These are phyloP conservation scores for Apiotrichum mycotoxinovorans DNA, from an alignment of 1,284 basidiomycete genomes.

Conservation along the genomic window DNA sequence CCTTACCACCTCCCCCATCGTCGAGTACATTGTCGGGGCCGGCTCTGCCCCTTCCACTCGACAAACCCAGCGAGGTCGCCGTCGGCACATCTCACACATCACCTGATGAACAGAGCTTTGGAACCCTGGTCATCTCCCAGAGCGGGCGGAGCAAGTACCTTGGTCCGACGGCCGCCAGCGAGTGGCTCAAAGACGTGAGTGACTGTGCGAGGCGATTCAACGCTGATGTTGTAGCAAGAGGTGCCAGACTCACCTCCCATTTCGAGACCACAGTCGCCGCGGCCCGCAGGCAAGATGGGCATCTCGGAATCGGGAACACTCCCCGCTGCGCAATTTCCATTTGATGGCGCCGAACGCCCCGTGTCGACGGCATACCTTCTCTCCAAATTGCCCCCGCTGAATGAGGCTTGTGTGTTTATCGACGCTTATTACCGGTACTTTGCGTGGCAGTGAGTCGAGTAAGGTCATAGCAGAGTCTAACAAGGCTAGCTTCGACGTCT, in stretches of 20 bases:
- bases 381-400: slow-evolving; percentile 22
- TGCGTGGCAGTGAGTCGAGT: slow-evolving; percentile 27
- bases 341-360: slow-evolving; percentile 6
- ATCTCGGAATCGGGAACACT: no score
- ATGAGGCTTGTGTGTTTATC: slow-evolving; percentile 27
- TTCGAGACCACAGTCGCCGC: background rate
- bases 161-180: slow-evolving; percentile 31
- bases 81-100: background rate
- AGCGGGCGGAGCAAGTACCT: slow-evolving; percentile 30
- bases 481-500: slow-evolving; percentile 23
- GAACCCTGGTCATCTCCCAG: slow-evolving; percentile 28
- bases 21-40: no score
- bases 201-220: background rate
- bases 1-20: background rate
- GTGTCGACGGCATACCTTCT: slow-evolving; percentile 11
- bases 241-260: slow-evolving; percentile 5
- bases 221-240: slow-evolving; percentile 19
- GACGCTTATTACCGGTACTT: slow-evolving; percentile 32
- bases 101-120: slow-evolving; percentile 25
- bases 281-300: background rate
- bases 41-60: no score
- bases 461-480: background rate
- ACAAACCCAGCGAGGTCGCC: no score
- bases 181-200: slow-evolving; percentile 37
- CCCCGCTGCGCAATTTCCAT: slow-evolving; percentile 5